Evolutionary conservation across 352 stramenopile genomes (phyloP), one percentile per base, ranked within the genome.

Genomic region (Pythium apleroticum): DNA sequence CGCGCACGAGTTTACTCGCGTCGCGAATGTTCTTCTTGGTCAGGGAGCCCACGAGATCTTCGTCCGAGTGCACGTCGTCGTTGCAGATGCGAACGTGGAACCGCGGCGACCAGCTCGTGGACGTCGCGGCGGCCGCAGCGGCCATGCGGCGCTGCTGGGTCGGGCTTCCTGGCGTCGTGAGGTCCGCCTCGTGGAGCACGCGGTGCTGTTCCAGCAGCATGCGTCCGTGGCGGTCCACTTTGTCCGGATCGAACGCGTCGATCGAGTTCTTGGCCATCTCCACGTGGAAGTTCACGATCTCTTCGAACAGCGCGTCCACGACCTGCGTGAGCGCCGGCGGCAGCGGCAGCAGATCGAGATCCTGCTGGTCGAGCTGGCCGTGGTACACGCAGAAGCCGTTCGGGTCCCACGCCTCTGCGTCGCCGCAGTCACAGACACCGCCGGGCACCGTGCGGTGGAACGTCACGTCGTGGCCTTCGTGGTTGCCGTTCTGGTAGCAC

Each of bases 361-460:
- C 65, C 4, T 28, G 43, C 24, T 63, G 68, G 9, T 60, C 69
- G 39, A 71, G 64, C 31, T 88, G 63, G 24, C 75, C 90, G 80
- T 99, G 97, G 48, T 81, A 57, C 10, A 81, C 64, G 76, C 97
- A 99, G 70, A 98, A 99, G 8, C 97, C 97, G 27, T 96, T 81
- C 0, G 89, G 79, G 15, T 86, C 87, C 97, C 97, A 99, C 4
- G 97, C 97, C 73, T 99, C 97, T 20, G 87, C 77, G 80, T 99
- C 97, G 39, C 97, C 97, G 68, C 97, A 99, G 84, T 99, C 97
- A 68, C 97, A 99, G 83, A 99, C 86, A n/a, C 86, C 87, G 1
- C 87, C 87, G 0, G 84, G 82, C 52, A 63, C 70, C 28, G 87
- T 96, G 35, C 84, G 81, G 63, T 93, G 83, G 68, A 96, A 94